Conservation (phyloP, 257 asterid species). For the Orobanche coerulescens region DNA sequence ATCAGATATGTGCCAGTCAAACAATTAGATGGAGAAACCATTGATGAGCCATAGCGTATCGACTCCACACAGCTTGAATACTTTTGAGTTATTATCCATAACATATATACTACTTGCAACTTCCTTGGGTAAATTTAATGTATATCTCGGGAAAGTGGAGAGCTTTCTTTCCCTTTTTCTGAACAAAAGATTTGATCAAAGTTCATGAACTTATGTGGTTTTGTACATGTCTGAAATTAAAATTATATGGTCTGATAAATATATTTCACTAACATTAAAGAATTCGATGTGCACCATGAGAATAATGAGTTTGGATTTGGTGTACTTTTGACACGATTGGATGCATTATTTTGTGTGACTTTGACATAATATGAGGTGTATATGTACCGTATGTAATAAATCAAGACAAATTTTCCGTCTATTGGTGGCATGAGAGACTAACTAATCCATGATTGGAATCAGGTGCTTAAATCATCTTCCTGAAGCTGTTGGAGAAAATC, state of each 20-base stretch:
- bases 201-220: neutral
- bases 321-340: slow-evolving; percentile 8
- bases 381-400: slow-evolving; percentile 8
- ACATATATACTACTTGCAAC: slow-evolving; percentile 4
- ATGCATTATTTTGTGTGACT: slow-evolving; percentile 8
- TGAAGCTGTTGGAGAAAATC: slow-evolving; percentile 80
- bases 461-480: slow-evolving; percentile 97
- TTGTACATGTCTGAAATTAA: slow-evolving; percentile 4
- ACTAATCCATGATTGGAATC: slow-evolving; percentile 24
- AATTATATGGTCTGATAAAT: slow-evolving; percentile 10
- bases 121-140: neutral
- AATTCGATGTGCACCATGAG: slow-evolving; percentile 16
- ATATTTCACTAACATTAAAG: neutral
- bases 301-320: slow-evolving; percentile 2
- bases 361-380: slow-evolving; percentile 11
- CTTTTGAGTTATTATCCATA: neutral
- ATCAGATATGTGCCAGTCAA: neutral
- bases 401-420: slow-evolving; percentile 6
- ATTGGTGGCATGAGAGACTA: slow-evolving; percentile 3
- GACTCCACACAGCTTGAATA: neutral
- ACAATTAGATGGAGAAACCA: slow-evolving; percentile 4
- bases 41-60: slow-evolving; percentile 2
- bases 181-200: neutral
- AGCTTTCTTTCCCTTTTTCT: neutral
- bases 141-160: neutral